Evolutionary conservation across 2,329 filamentous ascomycete genomes (phyloP).

Genomic region (Diaporthe capsici): DNA sequence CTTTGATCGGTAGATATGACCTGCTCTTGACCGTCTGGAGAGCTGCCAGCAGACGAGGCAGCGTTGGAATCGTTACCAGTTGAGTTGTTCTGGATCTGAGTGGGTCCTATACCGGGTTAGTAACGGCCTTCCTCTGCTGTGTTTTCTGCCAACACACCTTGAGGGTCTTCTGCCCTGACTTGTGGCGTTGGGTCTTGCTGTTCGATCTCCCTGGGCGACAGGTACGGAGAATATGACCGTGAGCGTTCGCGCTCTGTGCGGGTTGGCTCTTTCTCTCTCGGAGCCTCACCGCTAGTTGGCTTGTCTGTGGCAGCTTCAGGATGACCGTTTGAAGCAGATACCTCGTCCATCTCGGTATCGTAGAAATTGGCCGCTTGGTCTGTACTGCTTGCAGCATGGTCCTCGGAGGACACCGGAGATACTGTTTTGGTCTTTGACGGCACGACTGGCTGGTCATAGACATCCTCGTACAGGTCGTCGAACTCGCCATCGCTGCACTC

Average conservation of each 20-base stretch:
- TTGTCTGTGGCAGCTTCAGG: constrained; percentile 41
- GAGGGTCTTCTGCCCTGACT: neutral
- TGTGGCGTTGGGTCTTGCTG: constrained; percentile 42
- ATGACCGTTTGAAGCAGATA: constrained; percentile 40
- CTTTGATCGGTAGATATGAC: neutral
- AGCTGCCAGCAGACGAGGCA: neutral
- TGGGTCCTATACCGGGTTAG: constrained; percentile 13
- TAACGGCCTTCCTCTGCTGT: neutral
- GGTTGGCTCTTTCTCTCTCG: constrained; percentile 45
- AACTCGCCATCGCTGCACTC: constrained; percentile 81
- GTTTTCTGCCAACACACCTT: constrained; percentile 7
- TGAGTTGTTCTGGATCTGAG: neutral
- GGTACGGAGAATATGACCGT: constrained; percentile 66
- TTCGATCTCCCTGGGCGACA: constrained; percentile 64
- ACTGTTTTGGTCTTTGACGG: constrained; percentile 1
- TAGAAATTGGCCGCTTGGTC: constrained; percentile 48
- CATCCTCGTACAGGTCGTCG: constrained; percentile 66
- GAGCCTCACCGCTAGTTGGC: constrained; percentile 38
- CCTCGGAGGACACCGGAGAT: constrained; percentile 2
- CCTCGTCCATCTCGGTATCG: constrained; percentile 47
- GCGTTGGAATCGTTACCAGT: neutral
- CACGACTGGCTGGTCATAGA: constrained; percentile 48
- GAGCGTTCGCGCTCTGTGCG: constrained; percentile 58
- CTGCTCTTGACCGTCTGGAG: neutral
- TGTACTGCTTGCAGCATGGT: constrained; percentile 6